A percentile compares a stretch with the other conserved stretches of the same genome.
These are phyloP conservation scores for Collybia mongolica DNA, from an alignment of 768 basidiomycete genomes.

Conservation along the genomic window DNA sequence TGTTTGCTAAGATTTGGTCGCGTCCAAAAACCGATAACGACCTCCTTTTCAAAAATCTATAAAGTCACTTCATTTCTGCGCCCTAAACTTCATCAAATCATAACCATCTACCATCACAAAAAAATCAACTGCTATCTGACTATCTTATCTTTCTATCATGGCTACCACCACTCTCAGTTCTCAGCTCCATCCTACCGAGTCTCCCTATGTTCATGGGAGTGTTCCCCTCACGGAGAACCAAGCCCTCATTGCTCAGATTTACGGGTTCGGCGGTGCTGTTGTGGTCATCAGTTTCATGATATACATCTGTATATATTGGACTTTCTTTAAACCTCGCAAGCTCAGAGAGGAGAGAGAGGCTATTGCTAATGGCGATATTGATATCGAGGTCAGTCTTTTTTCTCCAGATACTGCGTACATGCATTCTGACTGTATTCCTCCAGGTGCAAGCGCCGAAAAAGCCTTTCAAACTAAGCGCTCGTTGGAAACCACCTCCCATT, in stretches of 20 bases:
- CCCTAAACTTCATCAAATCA: neutral
- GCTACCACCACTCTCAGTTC: neutral
- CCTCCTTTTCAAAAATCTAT: conserved; percentile 2
- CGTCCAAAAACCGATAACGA: neutral
- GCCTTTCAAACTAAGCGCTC: no score
- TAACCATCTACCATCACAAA: neutral
- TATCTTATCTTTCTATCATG: neutral
- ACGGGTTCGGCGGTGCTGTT: neutral
- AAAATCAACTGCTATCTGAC: neutral
- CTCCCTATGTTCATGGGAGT: neutral
- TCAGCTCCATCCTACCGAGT: neutral
- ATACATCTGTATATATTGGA: neutral
- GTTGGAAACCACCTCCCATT: no score
- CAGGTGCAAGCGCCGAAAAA: no score
- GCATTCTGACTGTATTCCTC: no score
- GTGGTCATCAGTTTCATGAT: neutral
- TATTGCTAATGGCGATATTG: no score
- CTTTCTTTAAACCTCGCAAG: neutral
- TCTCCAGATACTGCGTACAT: no score
- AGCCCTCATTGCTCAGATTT: neutral
- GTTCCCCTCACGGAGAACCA: neutral
- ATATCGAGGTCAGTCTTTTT: no score
- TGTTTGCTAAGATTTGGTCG: conserved; percentile 4
- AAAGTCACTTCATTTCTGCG: neutral
- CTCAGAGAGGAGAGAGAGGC: no score